Evolutionary conservation across 2,329 filamentous ascomycete species (phyloP).

Genomic region (Trichoderma aggressivum): DNA sequence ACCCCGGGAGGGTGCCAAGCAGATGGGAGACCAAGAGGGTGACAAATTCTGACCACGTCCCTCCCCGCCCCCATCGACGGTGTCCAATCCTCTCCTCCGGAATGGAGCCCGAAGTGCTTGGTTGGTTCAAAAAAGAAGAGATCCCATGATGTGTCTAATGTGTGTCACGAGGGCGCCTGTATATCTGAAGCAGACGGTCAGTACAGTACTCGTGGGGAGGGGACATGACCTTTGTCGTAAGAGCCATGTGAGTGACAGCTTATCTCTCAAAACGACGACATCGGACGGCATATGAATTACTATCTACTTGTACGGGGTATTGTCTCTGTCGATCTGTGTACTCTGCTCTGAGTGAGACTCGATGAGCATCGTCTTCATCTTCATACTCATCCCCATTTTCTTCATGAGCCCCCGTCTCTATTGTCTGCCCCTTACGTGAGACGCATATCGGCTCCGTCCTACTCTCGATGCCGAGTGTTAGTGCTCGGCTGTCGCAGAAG

Average conservation of each 20-base stretch:
- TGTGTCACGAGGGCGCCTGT: neutral
- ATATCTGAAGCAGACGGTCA: neutral
- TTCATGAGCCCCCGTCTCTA: neutral
- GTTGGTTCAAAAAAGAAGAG: neutral
- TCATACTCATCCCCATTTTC: neutral
- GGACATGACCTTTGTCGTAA: neutral
- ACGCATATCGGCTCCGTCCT: neutral
- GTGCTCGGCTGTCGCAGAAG: neutral
- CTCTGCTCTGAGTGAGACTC: neutral
- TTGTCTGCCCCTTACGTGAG: neutral
- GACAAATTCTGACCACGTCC: neutral
- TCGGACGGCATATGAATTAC: neutral
- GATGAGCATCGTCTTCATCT: neutral
- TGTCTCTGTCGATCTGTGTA: neutral
- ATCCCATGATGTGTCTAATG: neutral
- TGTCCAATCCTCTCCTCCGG: constrained; percentile 8
- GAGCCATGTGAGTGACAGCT: neutral
- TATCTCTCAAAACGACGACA: neutral
- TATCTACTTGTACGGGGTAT: neutral
- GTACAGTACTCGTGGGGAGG: neutral
- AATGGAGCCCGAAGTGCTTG: constrained; percentile 4
- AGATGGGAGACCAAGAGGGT: neutral
- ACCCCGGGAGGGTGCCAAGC: neutral
- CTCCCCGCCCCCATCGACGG: neutral
- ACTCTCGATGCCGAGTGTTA: neutral